Base-by-base conservation (phyloP, 2,329 filamentous ascomycete species). In the Colletotrichum zoysiae region DNA sequence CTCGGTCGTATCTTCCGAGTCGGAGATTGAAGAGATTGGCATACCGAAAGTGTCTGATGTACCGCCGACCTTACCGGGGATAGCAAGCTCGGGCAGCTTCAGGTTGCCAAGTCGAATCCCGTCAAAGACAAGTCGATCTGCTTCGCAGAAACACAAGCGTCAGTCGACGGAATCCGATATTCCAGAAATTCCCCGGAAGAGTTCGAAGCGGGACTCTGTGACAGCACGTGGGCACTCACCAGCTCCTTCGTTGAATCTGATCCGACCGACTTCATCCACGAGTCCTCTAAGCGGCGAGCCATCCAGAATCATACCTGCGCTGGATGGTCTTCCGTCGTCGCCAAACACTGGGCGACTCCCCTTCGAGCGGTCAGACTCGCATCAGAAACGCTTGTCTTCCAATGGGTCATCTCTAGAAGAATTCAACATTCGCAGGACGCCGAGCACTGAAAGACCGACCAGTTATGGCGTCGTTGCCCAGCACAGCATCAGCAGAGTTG, bases 131-230 rank as follows among this genome's bases (percentile, higher is more conserved):
- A 90, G 85, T 73, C 81, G 85, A 30, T 77, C 79, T 50, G 71
- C 79, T 42, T 79, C 80, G 64, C 77, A 82, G 74, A 48, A 75
- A 77, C 20, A 83, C 82, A 62, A 80, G 79, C 71, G 63, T 7
- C 65, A 67, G 73, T 77, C 70, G 76, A 69, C 80, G 62, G 75
- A 84, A 74, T 61, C 81, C 67, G 77, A 82, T n/a, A 76, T 86
- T 5, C 90, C 90, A 0, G 84, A 87, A 9, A 87, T 95, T 42
- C 92, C 93, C 2, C 87, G 92, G 40, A 94, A 92, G 81, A 94
- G 91, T 78, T 95, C 93, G 0, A 90, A 90, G 78, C 87, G 91
- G 71, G 82, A 86, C 70, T 89, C 88, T 2, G 82, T 79, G 51
- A 78, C 76, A 40, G 80, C 78, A 33, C 78, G 79, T n/a, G 76